These are phyloP conservation scores for Penicillium cinerascens DNA, from an alignment of 495 filamentous ascomycete genomes.

Conservation along the genomic window DNA sequence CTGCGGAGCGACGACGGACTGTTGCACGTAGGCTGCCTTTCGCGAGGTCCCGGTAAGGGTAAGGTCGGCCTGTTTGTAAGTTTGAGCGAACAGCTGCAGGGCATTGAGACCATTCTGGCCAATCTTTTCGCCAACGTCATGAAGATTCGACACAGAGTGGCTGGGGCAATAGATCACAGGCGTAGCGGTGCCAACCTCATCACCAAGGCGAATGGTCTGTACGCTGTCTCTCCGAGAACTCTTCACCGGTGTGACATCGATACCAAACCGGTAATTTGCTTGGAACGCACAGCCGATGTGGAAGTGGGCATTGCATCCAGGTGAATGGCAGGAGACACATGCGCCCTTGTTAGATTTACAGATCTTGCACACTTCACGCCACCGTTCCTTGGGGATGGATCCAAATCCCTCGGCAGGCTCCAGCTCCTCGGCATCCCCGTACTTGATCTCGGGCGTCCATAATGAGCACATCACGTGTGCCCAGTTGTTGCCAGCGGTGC, in stretches of 20 bases:
- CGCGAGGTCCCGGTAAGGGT: constrained; percentile 85
- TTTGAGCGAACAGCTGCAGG: constrained; percentile 78
- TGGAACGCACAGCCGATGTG: constrained; percentile 89
- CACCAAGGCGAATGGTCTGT: constrained; percentile 68
- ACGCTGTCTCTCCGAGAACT: constrained; percentile 73
- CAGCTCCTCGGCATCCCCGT: constrained; percentile 74
- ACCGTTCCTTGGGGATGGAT: constrained; percentile 63
- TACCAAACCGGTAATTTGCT: constrained; percentile 76
- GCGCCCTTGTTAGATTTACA: constrained; percentile 69
- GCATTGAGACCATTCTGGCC: constrained; percentile 61
- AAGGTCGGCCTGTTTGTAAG: constrained; percentile 92
- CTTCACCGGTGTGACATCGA: constrained; percentile 89
- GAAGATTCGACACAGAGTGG: constrained; percentile 67
- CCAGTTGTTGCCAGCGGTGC: constrained; percentile 94
- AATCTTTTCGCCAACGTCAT: constrained; percentile 71
- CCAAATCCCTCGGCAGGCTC: constrained; percentile 85
- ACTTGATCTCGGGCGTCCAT: constrained; percentile 89
- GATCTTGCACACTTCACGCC: constrained; percentile 75
- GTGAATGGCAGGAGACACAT: constrained; percentile 69
- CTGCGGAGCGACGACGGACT: constrained; percentile 39
- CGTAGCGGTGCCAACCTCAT: constrained; percentile 70
- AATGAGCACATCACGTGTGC: constrained; percentile 93
- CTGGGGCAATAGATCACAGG: constrained; percentile 89
- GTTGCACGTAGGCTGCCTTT: constrained; percentile 69
- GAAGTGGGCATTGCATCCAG: constrained; percentile 71